Evolutionary conservation across 768 basidiomycete species (phyloP), one percentile per base, ranked within the genome.

Genomic region (Mycena polygramma): DNA sequence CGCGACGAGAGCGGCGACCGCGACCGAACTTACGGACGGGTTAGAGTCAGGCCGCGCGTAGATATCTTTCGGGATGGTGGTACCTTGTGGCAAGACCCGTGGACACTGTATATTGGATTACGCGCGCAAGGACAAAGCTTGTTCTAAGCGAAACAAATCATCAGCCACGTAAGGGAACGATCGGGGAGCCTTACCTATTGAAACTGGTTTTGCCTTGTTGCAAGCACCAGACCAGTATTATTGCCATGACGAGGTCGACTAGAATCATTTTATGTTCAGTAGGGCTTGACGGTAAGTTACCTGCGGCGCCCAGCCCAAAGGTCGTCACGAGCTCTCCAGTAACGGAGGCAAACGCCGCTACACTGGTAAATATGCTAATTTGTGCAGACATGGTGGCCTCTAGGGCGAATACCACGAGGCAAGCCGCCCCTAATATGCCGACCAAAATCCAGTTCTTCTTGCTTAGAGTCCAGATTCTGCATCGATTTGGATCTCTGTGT

Each of bases 21-120:
- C 73, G n/a, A 69, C 63, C 11, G 66, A 17, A 60, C 70, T 74
- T 24, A 6, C 13, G 36, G 30, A 30, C 15, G 19, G 17, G 17
- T 19, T 17, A 41, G n/a, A n/a, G n/a, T 63, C 20, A 59, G 39
- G 14, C 2, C 6, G 36, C 13, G 39, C 30, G 20, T 8, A 55
- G 13, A 54, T 54, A 53, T 48, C 30, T 13, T 20, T 35, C 24
- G 15, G 46, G 11, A 51, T 57, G 26, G 1, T 66, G 55, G 13
- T 35, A 73, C 72, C 76, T 77, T 11, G 75, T 77, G 4, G 74
- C 74, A 13, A 77, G 63, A 24, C 74, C 76, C 7, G 76, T 77
- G 30, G 75, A 73, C 6, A 77, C 73, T 7, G 76, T 75, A 52
- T 75, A 77, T 55, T 73, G 70, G 20, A 76, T 43, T 4, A 76